Evolutionary conservation across 148 eudicot species (phyloP), one percentile per base, ranked within the genome.

Genomic region (Rhododendron vialii): DNA sequence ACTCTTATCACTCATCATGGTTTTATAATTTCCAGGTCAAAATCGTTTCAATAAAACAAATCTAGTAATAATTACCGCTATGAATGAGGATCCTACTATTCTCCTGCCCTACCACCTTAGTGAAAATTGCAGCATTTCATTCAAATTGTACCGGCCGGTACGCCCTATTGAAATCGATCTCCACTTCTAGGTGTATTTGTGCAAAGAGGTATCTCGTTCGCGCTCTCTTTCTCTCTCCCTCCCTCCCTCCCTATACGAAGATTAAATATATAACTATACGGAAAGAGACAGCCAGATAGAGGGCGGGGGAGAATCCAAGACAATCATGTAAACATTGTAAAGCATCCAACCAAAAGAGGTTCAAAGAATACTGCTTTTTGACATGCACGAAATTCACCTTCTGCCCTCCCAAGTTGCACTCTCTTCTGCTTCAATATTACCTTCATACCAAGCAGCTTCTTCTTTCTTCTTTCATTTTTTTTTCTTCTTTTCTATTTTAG

Each of bases 301-400:
- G 76, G 76, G 17, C 28, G 6, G 80, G 80, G 79, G 61, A 73
- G 85, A 73, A 84, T 84, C 84, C 86, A 80, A 87, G 86, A 84
- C 74, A 85, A 80, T 80, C 45, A 76, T 75, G 47, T 75, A 30
- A 30, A 30, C 30, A 30, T 30, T 30, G 30, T 30, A 20, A 71
- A 87, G 86, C 28, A 59, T 87, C 84, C 87, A 84, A 80, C 8
- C 47, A 75, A 86, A 53, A 87, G 84, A 83, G 82, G 59, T 53
- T 87, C 57, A 11, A 84, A 69, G 75, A 87, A 50, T 55, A 55
- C 41, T 80, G 33, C 86, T 84, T 80, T 87, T 48, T 65, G 24
- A 38, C 75, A 86, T 81, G 26, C 80, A 81, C 55, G 24, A 38
- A 41, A 69, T 69, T 67, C 75, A 38, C 61, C 61, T 30, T 78